Evolutionary conservation across 164 flowering plant genomes (phyloP).

Genomic region (Liquidambar formosana): DNA sequence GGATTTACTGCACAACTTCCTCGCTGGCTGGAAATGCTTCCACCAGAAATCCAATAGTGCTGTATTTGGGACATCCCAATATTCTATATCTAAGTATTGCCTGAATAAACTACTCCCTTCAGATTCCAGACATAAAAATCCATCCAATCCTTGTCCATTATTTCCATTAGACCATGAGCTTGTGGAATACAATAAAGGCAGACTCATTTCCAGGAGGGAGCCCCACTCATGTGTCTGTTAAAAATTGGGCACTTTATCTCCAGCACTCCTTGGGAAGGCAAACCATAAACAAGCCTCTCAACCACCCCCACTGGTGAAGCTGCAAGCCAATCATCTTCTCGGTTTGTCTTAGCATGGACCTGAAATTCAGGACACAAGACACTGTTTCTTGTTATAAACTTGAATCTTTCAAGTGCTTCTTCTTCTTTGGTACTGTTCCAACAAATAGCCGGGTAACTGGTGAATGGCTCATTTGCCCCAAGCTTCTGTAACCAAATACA

Average conservation of each 20-base stretch:
- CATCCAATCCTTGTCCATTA: too few species aligned
- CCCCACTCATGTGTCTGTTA: constrained; percentile 39
- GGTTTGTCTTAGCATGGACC: too few species aligned
- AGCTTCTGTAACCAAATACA: too few species aligned
- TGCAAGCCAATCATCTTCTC: too few species aligned
- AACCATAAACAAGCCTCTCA: constrained; percentile 31
- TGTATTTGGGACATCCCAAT: constrained; percentile 47
- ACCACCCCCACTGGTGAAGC: constrained; percentile 66
- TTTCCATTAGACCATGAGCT: too few species aligned
- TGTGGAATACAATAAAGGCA: too few species aligned
- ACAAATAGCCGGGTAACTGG: too few species aligned
- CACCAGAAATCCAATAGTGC: constrained; percentile 75
- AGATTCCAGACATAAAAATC: constrained; percentile 72
- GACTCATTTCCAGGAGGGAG: constrained; percentile 48
- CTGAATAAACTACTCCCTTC: constrained; percentile 70
- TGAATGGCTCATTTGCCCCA: too few species aligned
- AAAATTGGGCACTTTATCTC: constrained; percentile 69
- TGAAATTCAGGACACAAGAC: too few species aligned
- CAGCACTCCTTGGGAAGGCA: constrained; percentile 53
- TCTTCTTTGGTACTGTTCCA: too few species aligned
- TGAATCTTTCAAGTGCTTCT: too few species aligned
- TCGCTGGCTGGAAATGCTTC: constrained; percentile 67
- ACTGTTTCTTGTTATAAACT: too few species aligned
- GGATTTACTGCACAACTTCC: constrained; percentile 32
- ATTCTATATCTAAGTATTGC: constrained; percentile 43